A percentile compares a stretch with the other conserved stretches of the same genome.
Conservation (phyloP, 1,284 basidiomycete species). For the Ustilago tritici region DNA sequence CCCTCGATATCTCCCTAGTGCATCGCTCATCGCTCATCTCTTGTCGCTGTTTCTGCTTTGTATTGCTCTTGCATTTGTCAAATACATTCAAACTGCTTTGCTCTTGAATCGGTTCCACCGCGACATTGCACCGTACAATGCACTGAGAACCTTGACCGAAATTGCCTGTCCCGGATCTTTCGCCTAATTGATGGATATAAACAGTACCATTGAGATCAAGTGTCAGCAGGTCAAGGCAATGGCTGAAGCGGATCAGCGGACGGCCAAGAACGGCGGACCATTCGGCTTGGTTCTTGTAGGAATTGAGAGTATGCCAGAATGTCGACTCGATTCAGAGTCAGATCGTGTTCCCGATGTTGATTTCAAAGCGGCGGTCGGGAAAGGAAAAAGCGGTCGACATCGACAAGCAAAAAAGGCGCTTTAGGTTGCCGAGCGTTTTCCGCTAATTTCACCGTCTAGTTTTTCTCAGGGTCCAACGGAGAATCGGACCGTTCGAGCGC, state of each 20-base stretch:
- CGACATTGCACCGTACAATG: not conserved
- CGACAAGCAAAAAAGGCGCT: not conserved
- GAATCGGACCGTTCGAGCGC: slow-evolving; percentile 13
- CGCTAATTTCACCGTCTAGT: not conserved
- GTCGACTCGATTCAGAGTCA: not conserved
- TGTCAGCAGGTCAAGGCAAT: not conserved
- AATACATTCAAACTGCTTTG: not conserved
- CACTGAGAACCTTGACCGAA: not conserved
- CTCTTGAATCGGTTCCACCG: not conserved
- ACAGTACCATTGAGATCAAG: not conserved
- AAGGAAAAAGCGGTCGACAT: slow-evolving; percentile 6
- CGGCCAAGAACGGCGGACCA: not conserved
- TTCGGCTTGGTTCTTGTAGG: slow-evolving; percentile 1
- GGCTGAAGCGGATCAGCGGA: not conserved
- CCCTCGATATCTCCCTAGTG: not conserved
- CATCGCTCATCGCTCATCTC: slow-evolving; percentile 1
- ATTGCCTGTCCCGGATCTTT: not conserved
- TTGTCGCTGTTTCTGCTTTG: not conserved
- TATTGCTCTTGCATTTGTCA: not conserved
- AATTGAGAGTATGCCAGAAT: not conserved
- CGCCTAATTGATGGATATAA: not conserved
- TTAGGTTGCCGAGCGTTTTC: slow-evolving; percentile 10
- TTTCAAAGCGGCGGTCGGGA: slow-evolving; percentile 10
- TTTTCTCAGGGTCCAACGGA: slow-evolving; percentile 17
- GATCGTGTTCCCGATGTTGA: not conserved